A percentile compares a stretch with the other conserved stretches of the same genome.
Evolutionary conservation across 306 rosid genomes (phyloP).

Genomic region (Psophocarpus tetragonolobus): DNA sequence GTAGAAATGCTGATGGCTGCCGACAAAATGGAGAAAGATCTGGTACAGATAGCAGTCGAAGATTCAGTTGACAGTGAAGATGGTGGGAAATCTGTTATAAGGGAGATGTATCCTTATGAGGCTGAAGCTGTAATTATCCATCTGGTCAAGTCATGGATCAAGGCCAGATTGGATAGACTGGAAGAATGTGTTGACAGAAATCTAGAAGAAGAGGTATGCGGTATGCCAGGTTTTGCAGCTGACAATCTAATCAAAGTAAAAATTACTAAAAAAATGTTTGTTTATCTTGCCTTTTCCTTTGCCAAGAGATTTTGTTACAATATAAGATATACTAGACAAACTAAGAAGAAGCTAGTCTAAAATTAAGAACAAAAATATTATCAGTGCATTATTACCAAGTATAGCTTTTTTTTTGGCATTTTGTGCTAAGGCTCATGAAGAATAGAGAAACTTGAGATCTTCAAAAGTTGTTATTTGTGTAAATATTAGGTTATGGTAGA

Average conservation of each 20-base stretch:
- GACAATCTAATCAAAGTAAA: background rate
- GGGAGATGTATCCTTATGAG: slow-evolving; percentile 88
- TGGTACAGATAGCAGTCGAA: slow-evolving; percentile 83
- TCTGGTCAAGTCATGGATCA: slow-evolving; percentile 74
- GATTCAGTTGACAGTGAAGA: slow-evolving; percentile 85
- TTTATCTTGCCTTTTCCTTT: background rate
- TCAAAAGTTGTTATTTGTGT: background rate
- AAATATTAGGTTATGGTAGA: background rate
- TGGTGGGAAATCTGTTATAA: slow-evolving; percentile 81
- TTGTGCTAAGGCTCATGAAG: background rate
- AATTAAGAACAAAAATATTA: background rate
- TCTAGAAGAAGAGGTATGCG: slow-evolving; percentile 81
- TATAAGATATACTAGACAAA: background rate
- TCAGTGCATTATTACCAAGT: background rate
- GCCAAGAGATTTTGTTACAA: background rate
- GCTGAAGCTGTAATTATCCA: slow-evolving; percentile 64
- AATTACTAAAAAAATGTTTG: background rate
- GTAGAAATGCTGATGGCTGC: slow-evolving; percentile 71
- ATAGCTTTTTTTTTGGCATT: background rate
- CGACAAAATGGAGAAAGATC: slow-evolving; percentile 85
- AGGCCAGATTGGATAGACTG: slow-evolving; percentile 61
- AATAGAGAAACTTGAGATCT: background rate
- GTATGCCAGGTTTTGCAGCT: slow-evolving; percentile 40
- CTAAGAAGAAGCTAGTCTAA: background rate
- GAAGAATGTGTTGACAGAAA: slow-evolving; percentile 75